Conservation (phyloP, 352 stramenopile species). For the Blastocystis sp. region DNA sequence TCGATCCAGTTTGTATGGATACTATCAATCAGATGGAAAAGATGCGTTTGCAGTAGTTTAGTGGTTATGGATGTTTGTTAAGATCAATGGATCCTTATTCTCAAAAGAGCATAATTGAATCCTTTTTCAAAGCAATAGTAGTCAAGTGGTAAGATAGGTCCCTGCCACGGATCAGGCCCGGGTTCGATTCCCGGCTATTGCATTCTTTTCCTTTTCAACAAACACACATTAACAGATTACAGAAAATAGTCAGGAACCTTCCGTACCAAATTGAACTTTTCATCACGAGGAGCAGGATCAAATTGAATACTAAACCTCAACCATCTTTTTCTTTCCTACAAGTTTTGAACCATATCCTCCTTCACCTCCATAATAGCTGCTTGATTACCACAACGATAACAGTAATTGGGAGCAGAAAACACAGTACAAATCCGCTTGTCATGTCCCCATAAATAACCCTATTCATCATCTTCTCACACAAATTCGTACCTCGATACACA, state of each 20-base stretch:
- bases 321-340: neutral
- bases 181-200: conserved; percentile 60
- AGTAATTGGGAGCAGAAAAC: conserved; percentile 79
- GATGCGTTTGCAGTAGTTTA: conserved; percentile 14
- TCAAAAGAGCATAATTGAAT: neutral
- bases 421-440: conserved; percentile 79
- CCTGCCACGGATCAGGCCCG: conserved; percentile 59
- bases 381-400: conserved; percentile 79
- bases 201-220: conserved; percentile 3
- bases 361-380: conserved; percentile 81
- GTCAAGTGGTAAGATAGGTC: conserved; percentile 62
- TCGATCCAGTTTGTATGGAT: neutral
- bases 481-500: conserved; percentile 73
- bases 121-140: conserved; percentile 23
- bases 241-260: conserved; percentile 83
- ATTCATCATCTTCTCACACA: neutral
- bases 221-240: conserved; percentile 66
- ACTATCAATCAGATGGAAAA: neutral
- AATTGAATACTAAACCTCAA: conserved; percentile 73
- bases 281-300: conserved; percentile 78
- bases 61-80: neutral
- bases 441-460: conserved; percentile 82
- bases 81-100: neutral
- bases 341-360: conserved; percentile 64
- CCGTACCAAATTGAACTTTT: conserved; percentile 83